Conservation (phyloP, 148 eudicot species). For the Talinum fruticosum region DNA sequence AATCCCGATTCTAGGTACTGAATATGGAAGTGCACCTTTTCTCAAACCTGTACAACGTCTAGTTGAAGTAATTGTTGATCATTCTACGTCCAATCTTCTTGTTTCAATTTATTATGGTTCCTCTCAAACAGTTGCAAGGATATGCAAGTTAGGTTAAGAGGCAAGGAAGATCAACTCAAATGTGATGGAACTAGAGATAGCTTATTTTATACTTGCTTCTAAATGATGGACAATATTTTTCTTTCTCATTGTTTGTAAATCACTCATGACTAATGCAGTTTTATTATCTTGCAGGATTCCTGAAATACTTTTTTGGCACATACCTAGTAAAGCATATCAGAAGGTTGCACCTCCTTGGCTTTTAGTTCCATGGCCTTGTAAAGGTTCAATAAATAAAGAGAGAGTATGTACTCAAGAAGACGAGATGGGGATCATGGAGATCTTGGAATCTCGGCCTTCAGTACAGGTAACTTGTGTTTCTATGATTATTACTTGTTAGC, state of each 20-base stretch:
- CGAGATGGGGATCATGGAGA: slow-evolving; percentile 21
- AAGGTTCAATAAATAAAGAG: slow-evolving; percentile 25
- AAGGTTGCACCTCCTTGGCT: slow-evolving; percentile 18
- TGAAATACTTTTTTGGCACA: slow-evolving; percentile 19
- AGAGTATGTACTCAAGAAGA: slow-evolving; percentile 14
- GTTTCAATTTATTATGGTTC: background rate
- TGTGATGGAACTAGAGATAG: too few species aligned
- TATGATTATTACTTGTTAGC: too few species aligned
- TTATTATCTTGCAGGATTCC: slow-evolving; percentile 11
- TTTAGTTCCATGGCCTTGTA: slow-evolving; percentile 19
- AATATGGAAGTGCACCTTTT: background rate
- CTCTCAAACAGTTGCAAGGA: background rate
- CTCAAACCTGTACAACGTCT: background rate
- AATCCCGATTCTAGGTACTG: slow-evolving; percentile 69
- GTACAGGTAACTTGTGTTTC: slow-evolving; percentile 13
- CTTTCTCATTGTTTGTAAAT: background rate
- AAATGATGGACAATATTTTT: too few species aligned
- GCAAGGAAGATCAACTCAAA: too few species aligned
- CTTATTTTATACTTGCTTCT: too few species aligned
- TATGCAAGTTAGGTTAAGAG: too few species aligned
- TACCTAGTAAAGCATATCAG: slow-evolving; percentile 26
- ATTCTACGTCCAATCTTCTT: background rate
- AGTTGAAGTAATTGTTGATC: background rate
- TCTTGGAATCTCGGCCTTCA: slow-evolving; percentile 20
- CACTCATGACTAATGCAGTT: background rate